These are phyloP conservation scores for Citrus glauca DNA, from an alignment of 345 rosid species.

Conservation along the genomic window DNA sequence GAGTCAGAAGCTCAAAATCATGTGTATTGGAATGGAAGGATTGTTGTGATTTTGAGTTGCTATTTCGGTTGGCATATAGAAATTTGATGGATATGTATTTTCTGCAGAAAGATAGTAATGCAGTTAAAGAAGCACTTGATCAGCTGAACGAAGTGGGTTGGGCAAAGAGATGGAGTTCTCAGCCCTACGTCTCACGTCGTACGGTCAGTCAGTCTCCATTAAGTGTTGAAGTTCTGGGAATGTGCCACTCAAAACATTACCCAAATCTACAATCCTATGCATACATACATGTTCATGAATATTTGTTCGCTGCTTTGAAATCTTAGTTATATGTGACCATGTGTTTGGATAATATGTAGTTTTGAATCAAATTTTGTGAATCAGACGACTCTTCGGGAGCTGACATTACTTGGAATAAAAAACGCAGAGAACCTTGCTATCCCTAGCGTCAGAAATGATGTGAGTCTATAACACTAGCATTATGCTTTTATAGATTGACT, in stretches of 20 bases:
- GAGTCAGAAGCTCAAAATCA: background rate
- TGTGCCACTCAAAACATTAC: slow-evolving; percentile 13
- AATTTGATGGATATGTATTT: background rate
- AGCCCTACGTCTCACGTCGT: slow-evolving; percentile 93
- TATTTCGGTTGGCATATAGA: background rate
- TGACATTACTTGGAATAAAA: slow-evolving; percentile 74
- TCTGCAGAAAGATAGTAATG: slow-evolving; percentile 75
- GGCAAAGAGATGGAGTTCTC: slow-evolving; percentile 95
- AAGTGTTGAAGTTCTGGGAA: slow-evolving; percentile 25
- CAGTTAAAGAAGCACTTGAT: slow-evolving; percentile 80
- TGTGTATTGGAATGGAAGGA: background rate
- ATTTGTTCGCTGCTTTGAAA: slow-evolving; percentile 7
- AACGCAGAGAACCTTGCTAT: slow-evolving; percentile 91
- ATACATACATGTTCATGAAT: slow-evolving; percentile 14
- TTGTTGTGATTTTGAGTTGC: background rate
- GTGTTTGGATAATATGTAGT: background rate
- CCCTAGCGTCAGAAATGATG: slow-evolving; percentile 95
- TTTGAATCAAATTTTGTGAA: slow-evolving; percentile 1
- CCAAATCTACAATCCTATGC: slow-evolving; percentile 8
- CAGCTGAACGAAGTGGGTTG: slow-evolving; percentile 65
- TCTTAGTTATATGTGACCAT: background rate
- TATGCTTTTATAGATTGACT: background rate
- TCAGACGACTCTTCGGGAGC: slow-evolving; percentile 83
- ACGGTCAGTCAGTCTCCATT: slow-evolving; percentile 65
- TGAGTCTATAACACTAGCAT: slow-evolving; percentile 26